phyloP scores from a whole-genome alignment of 768 basidiomycete species.

The Paxillus rubicundulus region DNA sequence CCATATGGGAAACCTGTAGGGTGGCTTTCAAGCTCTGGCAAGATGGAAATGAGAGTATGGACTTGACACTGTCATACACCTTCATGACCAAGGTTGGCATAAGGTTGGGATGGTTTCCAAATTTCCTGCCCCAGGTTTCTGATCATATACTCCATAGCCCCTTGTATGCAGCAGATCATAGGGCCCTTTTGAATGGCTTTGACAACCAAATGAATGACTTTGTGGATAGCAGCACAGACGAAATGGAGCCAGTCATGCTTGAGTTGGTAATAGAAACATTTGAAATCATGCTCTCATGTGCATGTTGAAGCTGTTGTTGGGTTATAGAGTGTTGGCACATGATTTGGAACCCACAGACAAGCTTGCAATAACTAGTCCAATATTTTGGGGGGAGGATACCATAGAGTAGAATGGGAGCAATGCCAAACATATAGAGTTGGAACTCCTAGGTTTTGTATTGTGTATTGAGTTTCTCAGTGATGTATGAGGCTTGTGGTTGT shows the following conservation, averaged over 20 bases:
- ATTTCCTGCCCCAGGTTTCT: no score
- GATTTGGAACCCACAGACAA: slow-evolving; percentile 21
- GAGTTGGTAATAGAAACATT: slow-evolving; percentile 28
- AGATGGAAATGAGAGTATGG: no score
- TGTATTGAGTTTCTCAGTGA: slow-evolving; percentile 18
- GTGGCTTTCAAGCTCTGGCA: no score
- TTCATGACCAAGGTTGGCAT: no score
- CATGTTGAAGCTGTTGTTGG: slow-evolving; percentile 9
- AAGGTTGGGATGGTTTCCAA: no score
- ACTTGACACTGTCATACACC: no score
- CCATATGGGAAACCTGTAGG: no score
- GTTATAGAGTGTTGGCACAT: slow-evolving; percentile 19
- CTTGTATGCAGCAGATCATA: slow-evolving; percentile 22
- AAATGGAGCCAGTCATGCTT: slow-evolving; percentile 29
- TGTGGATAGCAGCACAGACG: slow-evolving; percentile 27
- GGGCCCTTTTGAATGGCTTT: slow-evolving; percentile 1
- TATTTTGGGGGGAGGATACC: slow-evolving; percentile 10
- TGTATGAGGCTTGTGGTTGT: slow-evolving; percentile 18
- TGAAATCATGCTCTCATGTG: slow-evolving; percentile 29
- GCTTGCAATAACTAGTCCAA: slow-evolving; percentile 18
- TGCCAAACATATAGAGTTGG: slow-evolving; percentile 15
- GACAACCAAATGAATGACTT: slow-evolving; percentile 20
- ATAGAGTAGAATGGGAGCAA: slow-evolving; percentile 17
- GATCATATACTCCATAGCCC: slow-evolving; percentile 29
- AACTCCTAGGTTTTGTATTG: slow-evolving; percentile 25